These are phyloP conservation scores for Rutstroemia sydowiana DNA, from an alignment of 2,329 filamentous ascomycete species.

Conservation along the genomic window DNA sequence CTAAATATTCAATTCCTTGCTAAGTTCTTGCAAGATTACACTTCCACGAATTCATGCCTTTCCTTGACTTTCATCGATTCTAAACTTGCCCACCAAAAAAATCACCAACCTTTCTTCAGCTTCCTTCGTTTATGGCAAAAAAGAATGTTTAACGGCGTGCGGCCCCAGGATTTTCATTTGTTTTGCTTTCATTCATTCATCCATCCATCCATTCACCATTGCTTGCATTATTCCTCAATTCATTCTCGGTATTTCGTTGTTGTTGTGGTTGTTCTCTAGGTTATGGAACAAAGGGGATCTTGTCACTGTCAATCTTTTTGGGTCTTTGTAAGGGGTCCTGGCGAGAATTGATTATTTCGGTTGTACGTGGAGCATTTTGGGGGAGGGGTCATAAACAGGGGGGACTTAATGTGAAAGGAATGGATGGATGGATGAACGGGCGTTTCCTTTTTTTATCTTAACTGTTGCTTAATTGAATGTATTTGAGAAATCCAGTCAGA, in stretches of 20 bases:
- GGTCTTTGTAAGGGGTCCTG: no score
- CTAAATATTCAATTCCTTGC: neutral
- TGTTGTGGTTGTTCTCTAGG: neutral
- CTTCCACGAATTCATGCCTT: constrained; percentile 8
- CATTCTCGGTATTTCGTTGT: neutral
- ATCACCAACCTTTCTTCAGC: neutral
- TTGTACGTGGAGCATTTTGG: neutral
- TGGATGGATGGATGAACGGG: constrained; percentile 1
- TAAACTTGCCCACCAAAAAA: neutral
- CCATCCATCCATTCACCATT: neutral
- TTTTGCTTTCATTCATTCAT: neutral
- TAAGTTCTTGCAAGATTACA: neutral
- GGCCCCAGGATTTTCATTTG: neutral
- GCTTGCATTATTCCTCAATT: neutral
- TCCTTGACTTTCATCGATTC: neutral
- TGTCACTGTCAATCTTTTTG: no score
- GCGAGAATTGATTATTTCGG: neutral
- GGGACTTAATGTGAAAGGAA: neutral
- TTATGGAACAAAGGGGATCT: neutral
- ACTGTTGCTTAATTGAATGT: neutral
- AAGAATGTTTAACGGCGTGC: constrained; percentile 9
- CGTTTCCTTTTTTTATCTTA: neutral
- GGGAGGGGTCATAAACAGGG: neutral
- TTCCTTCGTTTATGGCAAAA: neutral
- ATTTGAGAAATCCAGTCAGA: no score